A percentile compares a stretch with the other conserved stretches of the same genome.
Evolutionary conservation across 1,284 basidiomycete species (phyloP).

Genomic region (Sanguinoderma infundibulare): DNA sequence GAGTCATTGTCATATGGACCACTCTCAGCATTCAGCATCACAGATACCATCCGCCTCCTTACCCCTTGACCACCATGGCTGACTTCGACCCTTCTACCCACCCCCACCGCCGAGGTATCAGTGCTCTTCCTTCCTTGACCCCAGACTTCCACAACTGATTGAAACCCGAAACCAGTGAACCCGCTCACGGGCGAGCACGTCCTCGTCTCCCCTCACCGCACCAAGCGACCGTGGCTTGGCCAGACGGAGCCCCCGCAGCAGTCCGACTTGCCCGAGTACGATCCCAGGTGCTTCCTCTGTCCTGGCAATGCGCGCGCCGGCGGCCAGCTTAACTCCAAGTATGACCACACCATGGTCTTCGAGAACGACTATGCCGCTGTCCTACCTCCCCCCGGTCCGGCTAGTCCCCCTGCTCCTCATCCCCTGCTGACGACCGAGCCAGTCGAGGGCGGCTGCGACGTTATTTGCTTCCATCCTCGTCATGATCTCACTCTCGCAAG

Average conservation of each 20-base stretch:
- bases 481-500: slow-evolving; percentile 92
- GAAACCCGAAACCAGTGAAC: slow-evolving; percentile 55
- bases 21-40: slow-evolving; percentile 5
- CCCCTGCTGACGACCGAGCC: slow-evolving; percentile 74
- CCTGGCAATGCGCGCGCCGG: slow-evolving; percentile 86
- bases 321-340: slow-evolving; percentile 74
- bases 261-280: slow-evolving; percentile 66
- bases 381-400: slow-evolving; percentile 60
- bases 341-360: slow-evolving; percentile 75
- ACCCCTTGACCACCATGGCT: slow-evolving; percentile 40
- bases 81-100: slow-evolving; percentile 70
- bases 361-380: slow-evolving; percentile 90
- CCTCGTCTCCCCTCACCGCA: slow-evolving; percentile 86
- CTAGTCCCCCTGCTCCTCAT: slow-evolving; percentile 51
- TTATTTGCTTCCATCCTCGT: slow-evolving; percentile 88
- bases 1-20: no score
- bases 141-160: slow-evolving; percentile 4
- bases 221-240: slow-evolving; percentile 84
- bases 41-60: slow-evolving; percentile 10
- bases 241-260: slow-evolving; percentile 75
- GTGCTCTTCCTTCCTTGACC: not conserved
- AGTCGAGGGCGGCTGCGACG: slow-evolving; percentile 86
- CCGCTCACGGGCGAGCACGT: slow-evolving; percentile 81
- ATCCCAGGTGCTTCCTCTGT: slow-evolving; percentile 88
- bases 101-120: slow-evolving; percentile 73